These are phyloP conservation scores for Xylaria sp. DNA, from an alignment of 2,329 filamentous ascomycete species.

Conservation along the genomic window DNA sequence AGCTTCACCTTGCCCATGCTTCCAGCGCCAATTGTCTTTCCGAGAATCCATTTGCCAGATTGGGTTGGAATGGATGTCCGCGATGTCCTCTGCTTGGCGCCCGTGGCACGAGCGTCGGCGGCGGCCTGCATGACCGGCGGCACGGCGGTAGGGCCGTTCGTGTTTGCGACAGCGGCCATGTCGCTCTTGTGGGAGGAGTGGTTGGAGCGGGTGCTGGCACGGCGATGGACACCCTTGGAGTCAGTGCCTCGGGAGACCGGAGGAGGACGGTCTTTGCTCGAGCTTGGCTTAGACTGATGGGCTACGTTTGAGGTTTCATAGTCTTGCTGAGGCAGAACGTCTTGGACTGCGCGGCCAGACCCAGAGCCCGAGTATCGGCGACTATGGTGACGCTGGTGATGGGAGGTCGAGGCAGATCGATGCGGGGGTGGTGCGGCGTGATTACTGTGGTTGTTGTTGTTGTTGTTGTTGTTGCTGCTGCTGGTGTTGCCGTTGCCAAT, in stretches of 20 bases:
- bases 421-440: constrained; percentile 33
- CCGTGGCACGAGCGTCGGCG: constrained; percentile 54
- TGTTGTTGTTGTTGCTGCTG: constrained; percentile 24
- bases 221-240: constrained; percentile 54
- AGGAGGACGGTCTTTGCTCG: constrained; percentile 65
- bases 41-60: constrained; percentile 91
- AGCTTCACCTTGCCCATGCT: constrained; percentile 99
- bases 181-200: constrained; percentile 47
- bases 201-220: constrained; percentile 56
- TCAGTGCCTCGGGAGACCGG: constrained; percentile 60
- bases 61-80: constrained; percentile 87
- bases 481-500: constrained; percentile 21
- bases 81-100: constrained; percentile 59
- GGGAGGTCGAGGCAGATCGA: constrained; percentile 39
- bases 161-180: constrained; percentile 58
- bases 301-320: constrained; percentile 74
- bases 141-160: constrained; percentile 57
- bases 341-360: constrained; percentile 48
- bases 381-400: constrained; percentile 46
- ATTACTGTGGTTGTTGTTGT: constrained; percentile 22
- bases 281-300: constrained; percentile 66
- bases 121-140: constrained; percentile 52
- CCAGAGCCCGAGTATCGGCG: constrained; percentile 44
- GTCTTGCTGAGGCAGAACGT: constrained; percentile 65
- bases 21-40: constrained; percentile 95